Evolutionary conservation across 2,329 filamentous ascomycete species (phyloP).

Genomic region (Neopestalotiopsis rosae): DNA sequence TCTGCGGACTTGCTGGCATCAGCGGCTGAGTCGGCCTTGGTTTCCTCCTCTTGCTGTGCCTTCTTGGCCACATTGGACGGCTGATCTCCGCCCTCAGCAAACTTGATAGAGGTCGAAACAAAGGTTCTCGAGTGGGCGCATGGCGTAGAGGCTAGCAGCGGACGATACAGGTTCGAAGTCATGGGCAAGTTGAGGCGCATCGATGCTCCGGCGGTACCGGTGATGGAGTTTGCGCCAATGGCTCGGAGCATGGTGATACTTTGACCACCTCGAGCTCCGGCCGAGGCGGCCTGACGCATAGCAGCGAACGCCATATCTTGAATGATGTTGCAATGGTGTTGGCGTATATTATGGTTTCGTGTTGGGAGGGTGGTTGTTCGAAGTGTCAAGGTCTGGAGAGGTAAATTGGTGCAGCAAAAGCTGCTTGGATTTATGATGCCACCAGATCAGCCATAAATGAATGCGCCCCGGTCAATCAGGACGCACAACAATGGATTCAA

Average conservation of each 20-base stretch:
- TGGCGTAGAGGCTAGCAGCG: background rate
- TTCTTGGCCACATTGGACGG: background rate
- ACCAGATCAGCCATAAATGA: slow-evolving; percentile 32
- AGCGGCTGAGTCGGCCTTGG: slow-evolving; percentile 31
- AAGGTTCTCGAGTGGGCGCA: slow-evolving; percentile 2
- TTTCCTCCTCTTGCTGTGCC: slow-evolving; percentile 24
- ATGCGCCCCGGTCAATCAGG: slow-evolving; percentile 17
- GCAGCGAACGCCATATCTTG: slow-evolving; percentile 29
- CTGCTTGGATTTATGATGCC: slow-evolving; percentile 31
- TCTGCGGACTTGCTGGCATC: slow-evolving; percentile 30
- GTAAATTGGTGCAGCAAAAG: slow-evolving; percentile 30
- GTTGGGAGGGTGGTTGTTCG: slow-evolving; percentile 22
- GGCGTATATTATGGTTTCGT: slow-evolving; percentile 10
- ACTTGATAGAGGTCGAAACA: background rate
- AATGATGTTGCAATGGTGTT: slow-evolving; percentile 13
- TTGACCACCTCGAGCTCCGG: slow-evolving; percentile 6
- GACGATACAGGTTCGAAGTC: background rate
- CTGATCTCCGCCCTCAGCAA: background rate
- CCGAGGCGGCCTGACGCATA: slow-evolving; percentile 18
- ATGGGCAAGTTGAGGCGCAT: background rate
- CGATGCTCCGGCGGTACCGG: background rate
- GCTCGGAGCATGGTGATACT: background rate
- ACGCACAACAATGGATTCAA: slow-evolving; percentile 3
- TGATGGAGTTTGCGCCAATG: slow-evolving; percentile 4
- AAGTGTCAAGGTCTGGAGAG: slow-evolving; percentile 12